Conservation (phyloP, 2,329 filamentous ascomycete genomes). For the Apiospora phragmitis region DNA sequence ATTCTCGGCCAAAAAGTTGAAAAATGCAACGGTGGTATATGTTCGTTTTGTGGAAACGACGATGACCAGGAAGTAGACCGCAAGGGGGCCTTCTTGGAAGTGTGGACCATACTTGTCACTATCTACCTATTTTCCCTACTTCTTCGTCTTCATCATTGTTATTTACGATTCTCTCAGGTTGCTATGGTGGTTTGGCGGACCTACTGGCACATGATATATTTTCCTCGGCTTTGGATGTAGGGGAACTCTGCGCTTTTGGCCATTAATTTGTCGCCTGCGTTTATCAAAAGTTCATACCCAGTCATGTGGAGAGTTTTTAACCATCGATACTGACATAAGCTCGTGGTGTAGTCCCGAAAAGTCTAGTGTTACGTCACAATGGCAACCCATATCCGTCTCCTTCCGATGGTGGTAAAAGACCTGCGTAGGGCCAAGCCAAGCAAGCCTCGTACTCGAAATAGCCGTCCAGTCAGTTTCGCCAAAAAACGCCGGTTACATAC, state of each 20-base stretch:
- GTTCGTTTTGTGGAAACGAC: too few species aligned
- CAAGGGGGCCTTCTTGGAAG: background rate
- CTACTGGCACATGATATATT: constrained; percentile 12
- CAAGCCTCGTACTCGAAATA: too few species aligned
- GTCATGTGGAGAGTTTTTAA: background rate
- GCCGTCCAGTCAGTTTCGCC: too few species aligned
- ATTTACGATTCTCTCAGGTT: constrained; percentile 4
- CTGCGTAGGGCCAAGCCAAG: too few species aligned
- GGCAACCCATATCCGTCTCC: too few species aligned
- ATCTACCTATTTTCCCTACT: constrained; percentile 9
- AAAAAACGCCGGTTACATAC: too few species aligned
- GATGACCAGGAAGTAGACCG: background rate
- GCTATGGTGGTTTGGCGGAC: background rate
- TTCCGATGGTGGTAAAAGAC: too few species aligned
- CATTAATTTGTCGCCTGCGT: background rate
- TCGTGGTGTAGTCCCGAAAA: background rate
- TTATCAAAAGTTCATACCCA: background rate
- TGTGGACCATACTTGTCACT: background rate
- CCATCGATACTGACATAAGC: background rate
- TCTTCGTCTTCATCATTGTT: background rate
- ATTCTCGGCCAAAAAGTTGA: too few species aligned
- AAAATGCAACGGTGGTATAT: too few species aligned
- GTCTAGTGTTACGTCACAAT: too few species aligned
- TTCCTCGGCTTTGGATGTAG: constrained; percentile 9
- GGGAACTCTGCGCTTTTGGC: background rate